phyloP scores from a whole-genome alignment of 1,284 basidiomycete species.

The Leucoagaricus sp. region DNA sequence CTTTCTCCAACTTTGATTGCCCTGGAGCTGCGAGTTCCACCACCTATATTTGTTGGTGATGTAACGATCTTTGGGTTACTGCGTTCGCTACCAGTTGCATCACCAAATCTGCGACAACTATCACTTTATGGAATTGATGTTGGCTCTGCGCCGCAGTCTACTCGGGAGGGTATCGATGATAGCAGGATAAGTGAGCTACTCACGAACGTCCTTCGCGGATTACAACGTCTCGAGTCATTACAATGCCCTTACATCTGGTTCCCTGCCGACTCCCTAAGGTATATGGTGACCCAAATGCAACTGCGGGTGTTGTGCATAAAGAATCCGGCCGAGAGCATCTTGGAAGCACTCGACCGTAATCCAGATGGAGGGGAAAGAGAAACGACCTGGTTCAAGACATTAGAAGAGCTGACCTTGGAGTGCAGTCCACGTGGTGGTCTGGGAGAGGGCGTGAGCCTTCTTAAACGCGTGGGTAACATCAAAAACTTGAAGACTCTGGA shows the following conservation, averaged over 20 bases:
- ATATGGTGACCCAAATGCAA: neutral
- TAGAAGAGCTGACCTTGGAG: constrained; percentile 1
- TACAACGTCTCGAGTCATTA: constrained; percentile 1
- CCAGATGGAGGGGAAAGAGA: neutral
- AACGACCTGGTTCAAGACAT: neutral
- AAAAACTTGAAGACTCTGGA: neutral
- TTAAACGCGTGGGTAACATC: neutral
- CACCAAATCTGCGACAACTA: neutral
- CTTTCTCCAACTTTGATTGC: neutral
- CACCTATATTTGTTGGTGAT: neutral
- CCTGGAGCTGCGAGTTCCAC: neutral
- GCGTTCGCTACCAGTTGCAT: neutral
- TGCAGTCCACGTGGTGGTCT: constrained; percentile 1
- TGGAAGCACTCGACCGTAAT: neutral
- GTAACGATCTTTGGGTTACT: neutral
- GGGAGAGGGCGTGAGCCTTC: neutral
- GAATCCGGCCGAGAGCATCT: neutral
- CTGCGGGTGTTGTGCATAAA: constrained; percentile 1
- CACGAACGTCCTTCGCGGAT: neutral
- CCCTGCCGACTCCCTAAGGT: neutral
- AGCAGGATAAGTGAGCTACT: neutral
- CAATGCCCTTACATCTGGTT: neutral
- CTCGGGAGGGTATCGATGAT: too few species aligned
- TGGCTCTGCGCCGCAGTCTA: too few species aligned
- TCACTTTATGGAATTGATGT: neutral